Conservation (phyloP, 768 basidiomycete genomes). For the Collybia sordida region DNA sequence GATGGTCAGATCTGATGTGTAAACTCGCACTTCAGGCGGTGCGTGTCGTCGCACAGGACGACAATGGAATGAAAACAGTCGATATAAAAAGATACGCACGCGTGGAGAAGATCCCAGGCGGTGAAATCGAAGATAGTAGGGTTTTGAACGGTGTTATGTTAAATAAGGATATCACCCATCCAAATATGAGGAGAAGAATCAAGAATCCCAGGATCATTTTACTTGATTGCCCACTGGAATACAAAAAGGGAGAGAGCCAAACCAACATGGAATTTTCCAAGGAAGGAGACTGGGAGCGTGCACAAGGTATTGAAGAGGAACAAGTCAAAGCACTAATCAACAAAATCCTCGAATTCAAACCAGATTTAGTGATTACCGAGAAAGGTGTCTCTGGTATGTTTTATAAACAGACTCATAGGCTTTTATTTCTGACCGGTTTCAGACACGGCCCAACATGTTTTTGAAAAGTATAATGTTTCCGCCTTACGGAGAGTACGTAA, state of each 20-base stretch:
- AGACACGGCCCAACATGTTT: conserved; percentile 94
- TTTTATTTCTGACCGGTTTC: background rate
- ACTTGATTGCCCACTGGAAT: conserved; percentile 94
- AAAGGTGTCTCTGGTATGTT: conserved; percentile 92
- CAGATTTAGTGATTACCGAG: conserved; percentile 93
- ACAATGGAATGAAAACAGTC: conserved; percentile 78
- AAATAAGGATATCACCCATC: conserved; percentile 99
- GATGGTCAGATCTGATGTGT: conserved; percentile 99
- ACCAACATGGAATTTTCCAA: conserved; percentile 98
- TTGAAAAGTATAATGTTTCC: conserved; percentile 86
- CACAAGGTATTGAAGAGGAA: conserved; percentile 95
- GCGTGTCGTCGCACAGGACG: conserved; percentile 79
- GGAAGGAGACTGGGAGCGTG: conserved; percentile 89
- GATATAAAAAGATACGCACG: conserved; percentile 98
- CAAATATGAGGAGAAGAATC: conserved; percentile 92
- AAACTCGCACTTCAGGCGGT: conserved; percentile 91
- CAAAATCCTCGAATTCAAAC: conserved; percentile 88
- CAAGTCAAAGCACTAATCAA: conserved; percentile 88
- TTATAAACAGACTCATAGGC: background rate
- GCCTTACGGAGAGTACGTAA: conserved; percentile 97
- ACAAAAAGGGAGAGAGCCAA: conserved; percentile 98
- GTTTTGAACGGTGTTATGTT: conserved; percentile 93
- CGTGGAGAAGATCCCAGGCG: conserved; percentile 96
- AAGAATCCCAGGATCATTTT: conserved; percentile 85
- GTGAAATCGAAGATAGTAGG: conserved; percentile 90